Conservation (phyloP, 495 filamentous ascomycete species). For the Trichoderma reesei region DNA sequence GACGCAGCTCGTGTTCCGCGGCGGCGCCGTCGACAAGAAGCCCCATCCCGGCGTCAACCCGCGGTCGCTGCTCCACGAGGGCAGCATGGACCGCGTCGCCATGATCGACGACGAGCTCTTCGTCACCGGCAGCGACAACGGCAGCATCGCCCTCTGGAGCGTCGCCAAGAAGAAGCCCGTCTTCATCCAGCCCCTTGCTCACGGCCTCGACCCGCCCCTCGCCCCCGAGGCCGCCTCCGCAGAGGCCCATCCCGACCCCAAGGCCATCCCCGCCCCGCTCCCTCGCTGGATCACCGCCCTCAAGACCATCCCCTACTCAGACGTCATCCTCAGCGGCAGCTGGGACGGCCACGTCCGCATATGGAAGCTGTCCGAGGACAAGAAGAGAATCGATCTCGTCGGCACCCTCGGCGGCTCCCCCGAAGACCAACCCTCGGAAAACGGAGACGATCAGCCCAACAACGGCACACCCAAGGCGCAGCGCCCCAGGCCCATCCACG, state of each 20-base stretch:
- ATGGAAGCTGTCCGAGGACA: conserved; percentile 79
- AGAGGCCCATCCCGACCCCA: conserved; percentile 48
- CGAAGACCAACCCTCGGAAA: conserved; percentile 5
- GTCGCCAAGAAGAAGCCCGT: conserved; percentile 91
- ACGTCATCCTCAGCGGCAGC: conserved; percentile 79
- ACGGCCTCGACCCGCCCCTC: conserved; percentile 68
- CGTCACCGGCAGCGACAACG: conserved; percentile 87
- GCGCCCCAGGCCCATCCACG: conserved; percentile 39
- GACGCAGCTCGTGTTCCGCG: conserved; percentile 87
- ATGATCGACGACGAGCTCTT: conserved; percentile 86
- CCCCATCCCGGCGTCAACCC: conserved; percentile 28
- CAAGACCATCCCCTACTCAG: conserved; percentile 72
- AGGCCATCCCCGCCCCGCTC: conserved; percentile 49
- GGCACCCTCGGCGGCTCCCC: conserved; percentile 49
- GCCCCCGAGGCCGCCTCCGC: conserved; percentile 56
- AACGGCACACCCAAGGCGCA: conserved; percentile 9
- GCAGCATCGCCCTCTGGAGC: conserved; percentile 76
- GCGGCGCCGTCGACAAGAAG: conserved; percentile 55
- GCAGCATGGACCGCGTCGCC: conserved; percentile 80
- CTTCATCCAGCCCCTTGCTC: conserved; percentile 67
- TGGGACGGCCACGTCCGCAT: conserved; percentile 85
- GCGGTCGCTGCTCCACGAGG: conserved; percentile 50
- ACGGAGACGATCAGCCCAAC: conserved; percentile 13
- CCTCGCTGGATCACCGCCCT: conserved; percentile 89
- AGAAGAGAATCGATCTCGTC: conserved; percentile 61